A percentile compares a stretch with the other conserved stretches of the same genome.
phyloP scores from a whole-genome alignment of 2,329 filamentous ascomycete species.

The Claviceps sorghi region DNA sequence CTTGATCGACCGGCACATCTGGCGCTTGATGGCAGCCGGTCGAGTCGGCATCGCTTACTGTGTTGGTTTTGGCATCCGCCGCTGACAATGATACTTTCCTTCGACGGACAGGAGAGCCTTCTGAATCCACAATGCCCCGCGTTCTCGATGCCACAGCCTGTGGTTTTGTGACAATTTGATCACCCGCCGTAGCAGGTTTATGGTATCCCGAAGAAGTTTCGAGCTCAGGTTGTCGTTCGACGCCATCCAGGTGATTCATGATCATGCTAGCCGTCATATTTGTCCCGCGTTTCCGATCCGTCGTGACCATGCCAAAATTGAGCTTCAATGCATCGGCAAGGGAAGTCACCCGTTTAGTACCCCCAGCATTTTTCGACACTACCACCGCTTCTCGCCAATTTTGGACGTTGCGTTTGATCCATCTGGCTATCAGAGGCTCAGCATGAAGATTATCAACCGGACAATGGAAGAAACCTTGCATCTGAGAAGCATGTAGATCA shows the following conservation, averaged over 20 bases:
- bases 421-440: slow-evolving; percentile 85
- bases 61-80: slow-evolving; percentile 5
- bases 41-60: slow-evolving; percentile 7
- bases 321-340: slow-evolving; percentile 90
- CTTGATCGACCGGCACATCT: slow-evolving; percentile 19
- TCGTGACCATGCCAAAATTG: slow-evolving; percentile 93
- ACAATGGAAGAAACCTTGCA: slow-evolving; percentile 98
- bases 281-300: slow-evolving; percentile 54
- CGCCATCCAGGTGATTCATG: slow-evolving; percentile 50
- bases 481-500: slow-evolving; percentile 92
- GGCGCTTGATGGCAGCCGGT: slow-evolving; percentile 13
- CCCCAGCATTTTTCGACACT: slow-evolving; percentile 95
- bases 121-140: slow-evolving; percentile 22
- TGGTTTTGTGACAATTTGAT: slow-evolving; percentile 9
- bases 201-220: slow-evolving; percentile 17
- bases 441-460: slow-evolving; percentile 96
- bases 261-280: slow-evolving; percentile 71
- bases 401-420: slow-evolving; percentile 80
- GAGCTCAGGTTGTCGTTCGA: slow-evolving; percentile 31
- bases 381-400: slow-evolving; percentile 87
- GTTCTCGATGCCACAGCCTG: slow-evolving; percentile 8
- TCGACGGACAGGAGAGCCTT: slow-evolving; percentile 27
- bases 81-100: slow-evolving; percentile 4
- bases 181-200: slow-evolving; percentile 9
- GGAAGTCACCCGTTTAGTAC: slow-evolving; percentile 92